Conservation (phyloP, 148 eudicot genomes). For the Rhododendron mucronatum region DNA sequence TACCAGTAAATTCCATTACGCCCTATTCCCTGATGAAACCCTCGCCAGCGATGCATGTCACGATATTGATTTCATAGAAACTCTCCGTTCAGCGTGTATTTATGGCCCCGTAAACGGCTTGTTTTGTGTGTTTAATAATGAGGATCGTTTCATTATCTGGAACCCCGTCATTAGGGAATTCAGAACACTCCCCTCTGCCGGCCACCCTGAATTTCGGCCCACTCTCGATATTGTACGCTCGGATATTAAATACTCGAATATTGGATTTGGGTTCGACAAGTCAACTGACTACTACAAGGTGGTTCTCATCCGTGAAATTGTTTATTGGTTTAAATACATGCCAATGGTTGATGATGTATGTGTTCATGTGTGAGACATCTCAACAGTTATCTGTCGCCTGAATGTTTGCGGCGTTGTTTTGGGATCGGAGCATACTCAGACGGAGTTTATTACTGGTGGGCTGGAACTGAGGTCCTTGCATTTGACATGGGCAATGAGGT, state of each 20-base stretch:
- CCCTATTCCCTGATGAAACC: not conserved
- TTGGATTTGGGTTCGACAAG: conserved; percentile 1
- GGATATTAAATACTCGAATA: not conserved
- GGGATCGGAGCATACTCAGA: not conserved
- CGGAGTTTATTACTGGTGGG: conserved; percentile 1
- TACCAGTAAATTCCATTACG: not conserved
- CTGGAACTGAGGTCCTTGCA: not conserved
- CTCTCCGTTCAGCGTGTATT: no score
- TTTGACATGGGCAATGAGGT: conserved; percentile 5
- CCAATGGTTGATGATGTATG: not conserved
- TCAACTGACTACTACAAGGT: not conserved
- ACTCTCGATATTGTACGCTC: not conserved
- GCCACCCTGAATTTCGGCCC: not conserved
- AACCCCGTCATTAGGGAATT: conserved; percentile 6
- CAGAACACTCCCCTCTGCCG: not conserved
- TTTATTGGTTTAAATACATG: not conserved
- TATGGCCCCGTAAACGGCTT: not conserved
- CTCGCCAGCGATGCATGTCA: not conserved
- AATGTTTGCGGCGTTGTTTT: not conserved
- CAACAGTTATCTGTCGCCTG: not conserved
- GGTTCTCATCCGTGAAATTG: not conserved
- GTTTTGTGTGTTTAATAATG: not conserved
- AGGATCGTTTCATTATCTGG: not conserved
- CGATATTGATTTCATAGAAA: not conserved
- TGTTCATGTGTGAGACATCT: not conserved